Conservation (phyloP, 306 rosid species). For the Trifolium fragiferum region DNA sequence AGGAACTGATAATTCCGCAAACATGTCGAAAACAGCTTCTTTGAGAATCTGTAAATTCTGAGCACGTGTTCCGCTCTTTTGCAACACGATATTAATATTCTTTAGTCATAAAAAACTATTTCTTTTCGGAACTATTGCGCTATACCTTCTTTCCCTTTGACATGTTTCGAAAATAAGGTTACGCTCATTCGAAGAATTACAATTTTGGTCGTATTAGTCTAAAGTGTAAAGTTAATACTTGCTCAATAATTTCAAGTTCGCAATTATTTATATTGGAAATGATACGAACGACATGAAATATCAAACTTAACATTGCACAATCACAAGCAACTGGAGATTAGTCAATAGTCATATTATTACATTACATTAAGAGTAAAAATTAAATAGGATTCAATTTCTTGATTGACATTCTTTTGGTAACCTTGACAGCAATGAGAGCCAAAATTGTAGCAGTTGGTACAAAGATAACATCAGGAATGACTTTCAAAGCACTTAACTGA, state of each 20-base stretch:
- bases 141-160: neutral
- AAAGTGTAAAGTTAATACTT: neutral
- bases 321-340: constrained; percentile 6
- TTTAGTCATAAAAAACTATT: neutral
- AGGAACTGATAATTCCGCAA: constrained; percentile 21
- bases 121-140: neutral
- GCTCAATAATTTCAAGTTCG: neutral
- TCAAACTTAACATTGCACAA: neutral
- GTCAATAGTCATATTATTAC: neutral
- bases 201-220: neutral
- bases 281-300: neutral
- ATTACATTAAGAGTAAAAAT: constrained; percentile 1
- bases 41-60: constrained; percentile 35
- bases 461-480: constrained; percentile 62
- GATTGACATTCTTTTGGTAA: constrained; percentile 52
- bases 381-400: constrained; percentile 6
- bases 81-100: neutral
- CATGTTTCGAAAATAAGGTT: neutral
- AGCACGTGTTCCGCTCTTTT: neutral
- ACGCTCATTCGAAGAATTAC: neutral
- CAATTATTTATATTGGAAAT: neutral
- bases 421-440: constrained; percentile 55
- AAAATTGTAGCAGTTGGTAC: constrained; percentile 59
- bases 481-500: constrained; percentile 53
- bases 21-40: constrained; percentile 28